phyloP scores from a whole-genome alignment of 257 asterid genomes.

The Apocynum venetum region DNA sequence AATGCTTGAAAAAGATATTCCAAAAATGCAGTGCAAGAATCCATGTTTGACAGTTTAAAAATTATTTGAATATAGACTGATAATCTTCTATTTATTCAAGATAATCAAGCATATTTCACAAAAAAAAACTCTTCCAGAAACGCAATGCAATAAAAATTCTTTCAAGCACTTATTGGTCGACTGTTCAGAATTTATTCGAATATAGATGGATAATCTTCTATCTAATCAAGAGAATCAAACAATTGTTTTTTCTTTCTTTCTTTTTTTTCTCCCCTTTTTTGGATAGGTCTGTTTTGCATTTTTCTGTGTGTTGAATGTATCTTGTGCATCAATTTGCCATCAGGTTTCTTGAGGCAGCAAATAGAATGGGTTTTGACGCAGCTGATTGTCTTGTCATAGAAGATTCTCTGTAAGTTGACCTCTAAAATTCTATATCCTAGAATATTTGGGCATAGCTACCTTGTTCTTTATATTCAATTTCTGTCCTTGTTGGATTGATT shows the following conservation, averaged over 20 bases:
- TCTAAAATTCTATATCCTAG: background rate
- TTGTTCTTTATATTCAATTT: background rate
- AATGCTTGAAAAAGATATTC: background rate
- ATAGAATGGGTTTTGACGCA: slow-evolving; percentile 62
- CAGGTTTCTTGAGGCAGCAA: slow-evolving; percentile 94
- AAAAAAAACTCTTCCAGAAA: background rate
- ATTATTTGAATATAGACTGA: no score
- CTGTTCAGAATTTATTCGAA: background rate
- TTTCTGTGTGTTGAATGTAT: slow-evolving; percentile 2
- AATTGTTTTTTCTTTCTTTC: background rate
- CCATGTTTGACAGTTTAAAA: background rate
- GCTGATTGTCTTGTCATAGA: slow-evolving; percentile 76
- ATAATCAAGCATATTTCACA: background rate
- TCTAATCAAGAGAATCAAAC: background rate
- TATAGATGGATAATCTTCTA: background rate
- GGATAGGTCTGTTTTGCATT: background rate
- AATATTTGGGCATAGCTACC: background rate
- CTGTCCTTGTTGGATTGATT: background rate
- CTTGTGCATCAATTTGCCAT: slow-evolving; percentile 14
- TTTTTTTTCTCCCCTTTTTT: background rate
- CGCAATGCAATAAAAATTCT: background rate
- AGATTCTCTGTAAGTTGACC: slow-evolving; percentile 68
- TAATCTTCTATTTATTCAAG: background rate
- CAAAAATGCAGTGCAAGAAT: background rate
- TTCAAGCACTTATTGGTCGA: background rate